Percentiles rank a stretch among this genome's conserved stretches.
Conservation (phyloP, 306 rosid genomes). For the Rosa multiflora region DNA sequence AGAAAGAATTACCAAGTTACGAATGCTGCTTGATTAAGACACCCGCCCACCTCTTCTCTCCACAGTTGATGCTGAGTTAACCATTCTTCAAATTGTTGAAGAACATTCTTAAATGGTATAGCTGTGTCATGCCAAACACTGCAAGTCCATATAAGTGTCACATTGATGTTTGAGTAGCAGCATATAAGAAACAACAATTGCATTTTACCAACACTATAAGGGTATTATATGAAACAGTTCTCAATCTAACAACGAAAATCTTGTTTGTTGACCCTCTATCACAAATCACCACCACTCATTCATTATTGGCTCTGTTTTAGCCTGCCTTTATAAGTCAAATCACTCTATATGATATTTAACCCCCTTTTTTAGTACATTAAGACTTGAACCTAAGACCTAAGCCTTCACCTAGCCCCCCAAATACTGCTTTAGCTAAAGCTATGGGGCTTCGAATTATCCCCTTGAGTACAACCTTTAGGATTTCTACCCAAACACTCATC, state of each 20-base stretch:
- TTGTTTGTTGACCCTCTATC: not conserved
- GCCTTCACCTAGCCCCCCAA: not conserved
- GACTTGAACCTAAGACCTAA: not conserved
- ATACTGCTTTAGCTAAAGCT: not conserved
- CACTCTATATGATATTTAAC: not conserved
- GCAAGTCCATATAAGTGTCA: slow-evolving; percentile 13
- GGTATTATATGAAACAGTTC: not conserved
- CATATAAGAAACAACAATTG: not conserved
- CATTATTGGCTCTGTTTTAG: not conserved
- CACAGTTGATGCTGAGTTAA: slow-evolving; percentile 59
- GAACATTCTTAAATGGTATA: slow-evolving; percentile 67
- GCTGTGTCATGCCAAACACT: slow-evolving; percentile 99
- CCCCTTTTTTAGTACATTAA: not conserved
- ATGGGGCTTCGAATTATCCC: not conserved
- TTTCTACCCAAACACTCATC: not conserved
- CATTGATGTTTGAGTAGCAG: slow-evolving; percentile 3
- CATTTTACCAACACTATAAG: not conserved
- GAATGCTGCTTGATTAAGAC: slow-evolving; percentile 72
- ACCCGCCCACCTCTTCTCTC: slow-evolving; percentile 42
- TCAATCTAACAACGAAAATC: not conserved
- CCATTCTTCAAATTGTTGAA: slow-evolving; percentile 84
- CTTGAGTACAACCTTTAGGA: not conserved
- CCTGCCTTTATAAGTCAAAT: not conserved
- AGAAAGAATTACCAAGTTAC: slow-evolving; percentile 66
- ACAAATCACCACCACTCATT: not conserved